Base-by-base conservation (phyloP, 2,329 filamentous ascomycete species). In the Alternaria conjuncta region DNA sequence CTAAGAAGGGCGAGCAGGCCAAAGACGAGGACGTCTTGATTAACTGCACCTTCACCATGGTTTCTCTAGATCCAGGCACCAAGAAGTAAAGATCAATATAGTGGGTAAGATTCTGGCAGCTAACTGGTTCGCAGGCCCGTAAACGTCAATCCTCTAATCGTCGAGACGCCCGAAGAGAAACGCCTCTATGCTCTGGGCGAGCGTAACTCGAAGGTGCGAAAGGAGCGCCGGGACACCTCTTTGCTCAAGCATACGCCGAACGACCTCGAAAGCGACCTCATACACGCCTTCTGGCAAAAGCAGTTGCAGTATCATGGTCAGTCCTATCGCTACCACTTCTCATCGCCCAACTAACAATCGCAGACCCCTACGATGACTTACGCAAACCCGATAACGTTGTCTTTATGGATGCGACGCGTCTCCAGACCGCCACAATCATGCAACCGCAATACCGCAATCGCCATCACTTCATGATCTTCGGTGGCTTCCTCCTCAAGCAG, bases 381-480 rank as follows among this genome's bases (percentile, higher is more conserved):
- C 80, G 84, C 44, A 85, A 87, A 71, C 88, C 88, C 7, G 72
- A 81, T 32, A 89, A 90, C 67, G 85, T 87, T 3, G 79, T 86
- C 41, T 86, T 85, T 72, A 92, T 93, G 85, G 83, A 88, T 65
- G 85, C 86, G 68, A 88, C 89, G 2, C 82, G 83, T 32, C 85
- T 92, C 30, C 86, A 87, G 71, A 89, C 89, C 2, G 89, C 90
- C 11, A 87, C 86, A 70, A 92, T 93, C 68, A 93, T 93, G 90
- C 90, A 92, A 75, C 91, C 91, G 0, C 89, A 91, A 77, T 87
- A 89, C 76, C 86, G 89, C 51, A 90, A 90, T 77, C 80, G 88
- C 2, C 90, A 92, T 78, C 89, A 91, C 71, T 91, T 91, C 77
- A 92, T 92, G 90, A 92, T 93, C 58, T 93, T 93, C 71, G 91